These are phyloP conservation scores for Apodospora peruviana DNA, from an alignment of 495 filamentous ascomycete species.

Conservation along the genomic window DNA sequence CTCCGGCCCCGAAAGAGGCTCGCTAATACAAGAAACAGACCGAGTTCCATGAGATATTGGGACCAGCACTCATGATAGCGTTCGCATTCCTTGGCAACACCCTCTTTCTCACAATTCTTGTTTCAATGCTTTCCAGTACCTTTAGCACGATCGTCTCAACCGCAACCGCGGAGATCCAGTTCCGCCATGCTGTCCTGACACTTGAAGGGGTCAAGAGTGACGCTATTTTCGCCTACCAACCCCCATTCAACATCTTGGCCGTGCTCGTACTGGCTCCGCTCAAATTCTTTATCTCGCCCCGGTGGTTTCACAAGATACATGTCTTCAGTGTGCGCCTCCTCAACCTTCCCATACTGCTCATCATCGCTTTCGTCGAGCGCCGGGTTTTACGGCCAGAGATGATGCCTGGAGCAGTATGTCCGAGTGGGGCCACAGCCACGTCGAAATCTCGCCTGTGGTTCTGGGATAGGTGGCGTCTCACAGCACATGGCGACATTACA, in stretches of 20 bases:
- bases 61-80: slow-evolving; percentile 62
- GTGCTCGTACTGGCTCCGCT: slow-evolving; percentile 58
- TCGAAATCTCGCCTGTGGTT: slow-evolving; percentile 18
- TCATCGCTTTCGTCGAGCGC: slow-evolving; percentile 56
- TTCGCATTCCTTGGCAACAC: slow-evolving; percentile 74
- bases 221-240: slow-evolving; percentile 66
- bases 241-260: slow-evolving; percentile 69
- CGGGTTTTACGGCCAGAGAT: slow-evolving; percentile 28
- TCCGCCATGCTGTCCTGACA: slow-evolving; percentile 64
- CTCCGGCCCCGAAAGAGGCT: not conserved
- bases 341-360: slow-evolving; percentile 59
- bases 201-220: slow-evolving; percentile 73
- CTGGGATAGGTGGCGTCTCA: slow-evolving; percentile 45
- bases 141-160: slow-evolving; percentile 62
- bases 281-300: slow-evolving; percentile 56
- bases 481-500: slow-evolving; percentile 59
- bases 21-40: slow-evolving; percentile 18
- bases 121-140: slow-evolving; percentile 69
- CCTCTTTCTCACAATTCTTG: slow-evolving; percentile 68
- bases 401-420: not conserved
- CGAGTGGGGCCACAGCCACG: slow-evolving; percentile 13
- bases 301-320: slow-evolving; percentile 77
- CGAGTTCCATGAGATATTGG: slow-evolving; percentile 61
- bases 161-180: slow-evolving; percentile 64
- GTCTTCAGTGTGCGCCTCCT: slow-evolving; percentile 56